These are phyloP conservation scores for Aspergillus ellipticus DNA, from an alignment of 495 filamentous ascomycete genomes.

Conservation along the genomic window DNA sequence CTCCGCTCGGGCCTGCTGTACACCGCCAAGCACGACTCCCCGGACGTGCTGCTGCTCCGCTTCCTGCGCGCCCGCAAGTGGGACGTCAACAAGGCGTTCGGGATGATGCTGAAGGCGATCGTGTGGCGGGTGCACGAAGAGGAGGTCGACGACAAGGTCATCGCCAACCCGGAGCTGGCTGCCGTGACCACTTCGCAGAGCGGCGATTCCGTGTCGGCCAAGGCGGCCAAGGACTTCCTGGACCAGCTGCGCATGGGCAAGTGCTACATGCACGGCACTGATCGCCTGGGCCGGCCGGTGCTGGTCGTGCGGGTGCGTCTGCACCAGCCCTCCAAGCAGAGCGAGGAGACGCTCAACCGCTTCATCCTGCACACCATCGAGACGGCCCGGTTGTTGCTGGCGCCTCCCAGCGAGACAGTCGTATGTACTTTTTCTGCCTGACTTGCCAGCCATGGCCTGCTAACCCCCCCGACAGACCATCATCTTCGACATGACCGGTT, in stretches of 20 bases:
- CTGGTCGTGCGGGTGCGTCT: conserved; percentile 75
- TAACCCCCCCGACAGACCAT: conserved; percentile 63
- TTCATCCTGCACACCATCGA: conserved; percentile 94
- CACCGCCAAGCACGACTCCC: conserved; percentile 89
- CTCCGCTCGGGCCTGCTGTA: conserved; percentile 75
- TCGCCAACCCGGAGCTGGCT: conserved; percentile 67
- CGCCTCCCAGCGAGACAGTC: conserved; percentile 77
- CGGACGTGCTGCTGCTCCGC: conserved; percentile 82
- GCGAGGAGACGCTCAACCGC: conserved; percentile 70
- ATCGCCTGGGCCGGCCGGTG: conserved; percentile 79
- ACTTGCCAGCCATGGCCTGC: too few species aligned
- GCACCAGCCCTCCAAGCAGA: conserved; percentile 83
- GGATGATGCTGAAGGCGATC: conserved; percentile 89
- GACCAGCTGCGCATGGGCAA: conserved; percentile 86
- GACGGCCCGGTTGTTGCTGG: conserved; percentile 72
- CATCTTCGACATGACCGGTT: conserved; percentile 90
- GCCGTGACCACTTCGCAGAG: conserved; percentile 56
- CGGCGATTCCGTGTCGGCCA: conserved; percentile 46
- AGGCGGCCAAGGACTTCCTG: conserved; percentile 74
- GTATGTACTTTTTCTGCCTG: conserved; percentile 48
- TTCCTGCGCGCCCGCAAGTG: conserved; percentile 93
- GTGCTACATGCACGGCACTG: conserved; percentile 79
- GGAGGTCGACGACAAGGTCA: conserved; percentile 79
- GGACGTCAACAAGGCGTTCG: conserved; percentile 83
- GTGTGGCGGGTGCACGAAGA: conserved; percentile 78